Percentiles rank a stretch among this genome's conserved stretches.
phyloP scores from a whole-genome alignment of 129 eudicot species.

The Erigeron canadensis region DNA sequence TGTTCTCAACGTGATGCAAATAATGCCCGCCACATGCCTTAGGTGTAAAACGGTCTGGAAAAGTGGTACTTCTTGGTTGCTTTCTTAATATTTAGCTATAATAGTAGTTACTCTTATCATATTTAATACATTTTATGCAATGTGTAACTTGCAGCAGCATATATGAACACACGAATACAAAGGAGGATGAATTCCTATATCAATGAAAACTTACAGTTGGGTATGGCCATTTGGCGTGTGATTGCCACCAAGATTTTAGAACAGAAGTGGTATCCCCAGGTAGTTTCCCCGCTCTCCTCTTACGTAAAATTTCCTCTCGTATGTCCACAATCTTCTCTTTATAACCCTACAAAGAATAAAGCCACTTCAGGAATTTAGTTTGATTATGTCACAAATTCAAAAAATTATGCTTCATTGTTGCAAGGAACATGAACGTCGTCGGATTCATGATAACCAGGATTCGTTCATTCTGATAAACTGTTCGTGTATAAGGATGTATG shows the following conservation, averaged over 20 bases:
- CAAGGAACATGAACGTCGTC: no score
- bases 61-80: background rate
- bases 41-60: no score
- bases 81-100: background rate
- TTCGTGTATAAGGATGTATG: background rate
- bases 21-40: no score
- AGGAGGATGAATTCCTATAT: background rate
- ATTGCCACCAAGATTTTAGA: slow-evolving; percentile 92
- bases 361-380: no score
- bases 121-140: background rate
- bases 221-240: slow-evolving; percentile 90
- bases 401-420: no score
- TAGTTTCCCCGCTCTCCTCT: slow-evolving; percentile 87
- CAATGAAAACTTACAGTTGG: slow-evolving; percentile 58
- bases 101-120: background rate
- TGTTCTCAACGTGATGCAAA: no score
- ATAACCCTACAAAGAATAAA: slow-evolving; percentile 49
- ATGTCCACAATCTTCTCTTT: slow-evolving; percentile 85
- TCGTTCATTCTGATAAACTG: no score
- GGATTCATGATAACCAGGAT: no score
- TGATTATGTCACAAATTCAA: no score
- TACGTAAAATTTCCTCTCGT: slow-evolving; percentile 82
- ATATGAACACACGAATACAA: background rate
- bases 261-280: slow-evolving; percentile 94
- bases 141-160: background rate